Base-by-base conservation (phyloP, 2,329 filamentous ascomycete species). In the Shiraia sp. region DNA sequence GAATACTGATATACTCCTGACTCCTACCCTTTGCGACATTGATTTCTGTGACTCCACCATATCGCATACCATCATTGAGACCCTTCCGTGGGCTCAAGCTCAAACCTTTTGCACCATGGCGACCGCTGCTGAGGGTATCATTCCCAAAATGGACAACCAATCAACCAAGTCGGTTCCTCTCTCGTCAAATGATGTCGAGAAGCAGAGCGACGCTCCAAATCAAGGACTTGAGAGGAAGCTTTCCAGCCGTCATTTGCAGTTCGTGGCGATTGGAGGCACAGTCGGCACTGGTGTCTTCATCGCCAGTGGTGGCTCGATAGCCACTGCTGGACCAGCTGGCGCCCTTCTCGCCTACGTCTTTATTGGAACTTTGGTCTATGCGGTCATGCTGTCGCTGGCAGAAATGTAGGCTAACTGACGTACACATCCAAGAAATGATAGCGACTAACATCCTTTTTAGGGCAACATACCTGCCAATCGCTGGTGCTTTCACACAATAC, bases 401-500 rank as follows among this genome's bases (percentile, higher is more conserved):
- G 78, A 95, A 71, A 86, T 93, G n/a, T n/a, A n/a, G n/a, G n/a
- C n/a, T n/a, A n/a, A n/a, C n/a, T n/a, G n/a, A n/a, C n/a, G n/a
- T n/a, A n/a, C n/a, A n/a, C n/a, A n/a, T n/a, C n/a, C n/a, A n/a
- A n/a, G n/a, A n/a, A n/a, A n/a, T n/a, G n/a, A n/a, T n/a, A n/a
- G n/a, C n/a, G n/a, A n/a, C n/a, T n/a, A n/a, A n/a, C n/a, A n/a
- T n/a, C n/a, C n/a, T n/a, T n/a, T n/a, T n/a, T n/a, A n/a, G n/a
- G 78, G 85, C 87, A 8, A 85, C 87, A 9, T 89, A 84, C 56
- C 83, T 91, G 19, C 89, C 89, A 5, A 82, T 91, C 25, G 76
- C 85, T 14, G 88, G 87, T 43, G 85, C 86, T 28, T 91, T 91
- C 63, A 87, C 86, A 22, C 79, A 83, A 29, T 92, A 90, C 57